Evolutionary conservation across 108 stramenopile genomes (phyloP).

Genomic region (Skeletonema tropicum): DNA sequence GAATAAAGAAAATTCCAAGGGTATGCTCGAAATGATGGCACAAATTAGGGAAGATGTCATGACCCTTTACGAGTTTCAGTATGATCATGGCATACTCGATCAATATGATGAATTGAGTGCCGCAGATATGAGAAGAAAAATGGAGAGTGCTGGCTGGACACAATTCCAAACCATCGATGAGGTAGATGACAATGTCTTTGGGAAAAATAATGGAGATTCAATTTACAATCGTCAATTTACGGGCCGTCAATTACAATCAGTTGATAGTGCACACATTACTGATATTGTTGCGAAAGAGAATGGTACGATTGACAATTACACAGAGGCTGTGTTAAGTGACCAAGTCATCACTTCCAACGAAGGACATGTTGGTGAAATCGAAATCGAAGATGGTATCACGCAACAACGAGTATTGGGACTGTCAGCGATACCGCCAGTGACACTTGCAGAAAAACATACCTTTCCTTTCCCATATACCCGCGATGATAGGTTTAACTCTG

Average conservation of each 20-base stretch:
- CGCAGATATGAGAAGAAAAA: conserved; percentile 4
- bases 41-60: conserved; percentile 55
- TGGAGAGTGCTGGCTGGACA: conserved; percentile 38
- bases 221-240: background rate
- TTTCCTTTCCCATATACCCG: conserved; percentile 70
- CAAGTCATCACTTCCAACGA: no score
- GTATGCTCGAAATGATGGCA: conserved; percentile 12
- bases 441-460: conserved; percentile 11
- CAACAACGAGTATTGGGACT: background rate
- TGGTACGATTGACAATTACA: background rate
- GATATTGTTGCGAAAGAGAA: background rate
- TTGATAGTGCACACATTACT: background rate
- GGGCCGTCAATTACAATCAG: background rate
- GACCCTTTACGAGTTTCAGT: conserved; percentile 37
- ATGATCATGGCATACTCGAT: conserved; percentile 18
- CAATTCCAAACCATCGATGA: conserved; percentile 35
- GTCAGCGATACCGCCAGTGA: conserved; percentile 1
- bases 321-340: background rate
- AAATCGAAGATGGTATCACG: background rate
- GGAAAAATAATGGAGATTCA: background rate
- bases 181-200: background rate
- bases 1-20: background rate
- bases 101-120: background rate
- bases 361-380: background rate
- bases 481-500: conserved; percentile 64